Evolutionary conservation across 2,329 filamentous ascomycete genomes (phyloP), one percentile per base, ranked within the genome.

Genomic region (Diaporthe sp.): DNA sequence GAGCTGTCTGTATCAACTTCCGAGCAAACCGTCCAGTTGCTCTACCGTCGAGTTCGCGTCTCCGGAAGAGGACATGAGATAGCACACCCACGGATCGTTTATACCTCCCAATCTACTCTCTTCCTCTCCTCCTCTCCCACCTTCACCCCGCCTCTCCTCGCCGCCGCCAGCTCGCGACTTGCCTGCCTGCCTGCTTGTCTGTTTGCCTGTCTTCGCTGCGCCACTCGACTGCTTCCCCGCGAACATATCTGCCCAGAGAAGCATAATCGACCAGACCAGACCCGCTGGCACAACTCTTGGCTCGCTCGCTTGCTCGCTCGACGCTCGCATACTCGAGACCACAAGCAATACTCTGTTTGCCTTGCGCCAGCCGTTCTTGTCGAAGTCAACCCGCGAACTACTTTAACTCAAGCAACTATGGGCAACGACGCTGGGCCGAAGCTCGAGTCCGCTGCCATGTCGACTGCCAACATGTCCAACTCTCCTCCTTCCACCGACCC

Each of bases 391-490:
- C 25, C 49, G 47, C 37, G 31, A 22, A 31, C 34, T 44, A 44
- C 25, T n/a, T 25, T 2, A 17, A 53, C n/a, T 57, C 71, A 12
- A 65, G 49, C 71, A 73, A 73, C 6, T 10, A 77, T 77, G 76
- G 76, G 76, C 25, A 77, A 77, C 73, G 76, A 77, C 73, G 71
- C 73, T 73, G 73, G 73, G 31, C 72, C 76, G 34, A 77, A 68
- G 53, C 61, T 75, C 70, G 76, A 77, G 73, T 75, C 74, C 57
- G 58, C 70, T 37, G 71, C 73, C 34, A 67, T 70, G 65, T 55
- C 67, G 42, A 44, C 67, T n/a, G 34, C 53, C 57, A 73, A 71
- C 39, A 77, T 77, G 73, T 44, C 61, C 47, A 70, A 57, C 63
- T 73, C 73, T 47, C 68, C 73, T 61, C 76, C 76, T 4, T 47